A percentile compares a stretch with the other conserved stretches of the same genome.
Conservation (phyloP, 2,329 filamentous ascomycete genomes). For the Ampelomyces quisqualis region DNA sequence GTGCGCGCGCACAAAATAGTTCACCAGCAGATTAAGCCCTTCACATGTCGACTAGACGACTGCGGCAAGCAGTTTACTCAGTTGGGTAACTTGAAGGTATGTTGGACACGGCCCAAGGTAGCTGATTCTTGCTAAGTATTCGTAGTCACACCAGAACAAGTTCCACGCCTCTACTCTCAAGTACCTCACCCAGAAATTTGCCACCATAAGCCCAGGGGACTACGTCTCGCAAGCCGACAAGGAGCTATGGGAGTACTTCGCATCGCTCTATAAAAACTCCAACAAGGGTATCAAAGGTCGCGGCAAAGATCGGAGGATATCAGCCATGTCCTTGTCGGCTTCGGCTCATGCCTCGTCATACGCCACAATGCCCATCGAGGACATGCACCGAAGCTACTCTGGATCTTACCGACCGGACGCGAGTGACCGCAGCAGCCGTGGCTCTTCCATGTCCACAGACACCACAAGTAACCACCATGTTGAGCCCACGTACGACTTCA, state of each 20-base stretch:
- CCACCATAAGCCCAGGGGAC: conserved; percentile 61
- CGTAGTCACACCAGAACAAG: conserved; percentile 87
- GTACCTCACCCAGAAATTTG: conserved; percentile 69
- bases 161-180: conserved; percentile 78
- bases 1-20: conserved; percentile 80
- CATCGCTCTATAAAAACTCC: conserved; percentile 89
- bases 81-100: conserved; percentile 85
- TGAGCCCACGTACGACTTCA: conserved; percentile 37
- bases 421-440: conserved; percentile 40
- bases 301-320: conserved; percentile 76
- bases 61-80: conserved; percentile 90
- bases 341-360: conserved; percentile 31
- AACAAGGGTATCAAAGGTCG: conserved; percentile 98
- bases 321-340: conserved; percentile 33
- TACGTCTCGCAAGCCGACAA: conserved; percentile 68
- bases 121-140: no score
- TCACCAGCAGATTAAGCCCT: conserved; percentile 75
- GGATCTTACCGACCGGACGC: conserved; percentile 28
- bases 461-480: conserved; percentile 22
- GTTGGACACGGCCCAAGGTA: conserved; percentile 1
- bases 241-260: conserved; percentile 82
- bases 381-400: conserved; percentile 25
- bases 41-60: conserved; percentile 75
- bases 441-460: conserved; percentile 40
- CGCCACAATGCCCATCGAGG: conserved; percentile 18